phyloP scores from a whole-genome alignment of 2,329 filamentous ascomycete genomes.

The Penicillium sp. region DNA sequence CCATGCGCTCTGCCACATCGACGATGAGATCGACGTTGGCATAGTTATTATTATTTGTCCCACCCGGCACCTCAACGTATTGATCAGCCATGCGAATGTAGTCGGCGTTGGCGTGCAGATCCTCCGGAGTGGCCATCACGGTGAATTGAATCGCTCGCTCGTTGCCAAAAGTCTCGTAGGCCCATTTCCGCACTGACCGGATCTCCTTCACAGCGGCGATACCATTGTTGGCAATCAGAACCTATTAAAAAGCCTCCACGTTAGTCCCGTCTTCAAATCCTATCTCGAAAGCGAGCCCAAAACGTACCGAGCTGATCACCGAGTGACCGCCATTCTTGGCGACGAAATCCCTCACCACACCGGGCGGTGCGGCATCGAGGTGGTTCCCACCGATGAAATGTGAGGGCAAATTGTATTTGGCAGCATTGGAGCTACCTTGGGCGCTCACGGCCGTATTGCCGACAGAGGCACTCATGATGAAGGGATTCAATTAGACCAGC shows the following conservation, averaged over 20 bases:
- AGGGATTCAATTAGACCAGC: conserved; percentile 24
- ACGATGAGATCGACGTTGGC: conserved; percentile 99
- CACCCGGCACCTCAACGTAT: conserved; percentile 97
- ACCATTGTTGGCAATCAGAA: conserved; percentile 98
- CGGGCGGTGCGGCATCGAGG: conserved; percentile 70
- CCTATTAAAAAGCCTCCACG: conserved; percentile 48
- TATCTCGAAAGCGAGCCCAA: background rate
- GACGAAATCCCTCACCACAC: conserved; percentile 95
- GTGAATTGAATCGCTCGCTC: conserved; percentile 98
- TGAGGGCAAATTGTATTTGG: conserved; percentile 74
- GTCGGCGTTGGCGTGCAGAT: conserved; percentile 94
- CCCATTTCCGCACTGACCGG: conserved; percentile 98
- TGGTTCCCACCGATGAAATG: conserved; percentile 97
- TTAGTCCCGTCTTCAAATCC: background rate
- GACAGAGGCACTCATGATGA: conserved; percentile 40
- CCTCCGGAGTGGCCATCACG: conserved; percentile 98
- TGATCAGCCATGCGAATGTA: conserved; percentile 99
- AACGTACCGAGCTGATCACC: conserved; percentile 89
- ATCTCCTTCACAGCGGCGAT: conserved; percentile 99
- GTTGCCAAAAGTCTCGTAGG: conserved; percentile 98
- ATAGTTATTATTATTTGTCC: conserved; percentile 99
- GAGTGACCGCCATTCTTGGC: conserved; percentile 85
- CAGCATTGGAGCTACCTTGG: conserved; percentile 61
- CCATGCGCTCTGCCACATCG: conserved; percentile 96
- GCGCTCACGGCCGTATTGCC: conserved; percentile 44